Percentiles rank a stretch among this genome's conserved stretches.
These are phyloP conservation scores for Phytophthora macrochlamydospora DNA, from an alignment of 352 stramenopile species.

Conservation along the genomic window DNA sequence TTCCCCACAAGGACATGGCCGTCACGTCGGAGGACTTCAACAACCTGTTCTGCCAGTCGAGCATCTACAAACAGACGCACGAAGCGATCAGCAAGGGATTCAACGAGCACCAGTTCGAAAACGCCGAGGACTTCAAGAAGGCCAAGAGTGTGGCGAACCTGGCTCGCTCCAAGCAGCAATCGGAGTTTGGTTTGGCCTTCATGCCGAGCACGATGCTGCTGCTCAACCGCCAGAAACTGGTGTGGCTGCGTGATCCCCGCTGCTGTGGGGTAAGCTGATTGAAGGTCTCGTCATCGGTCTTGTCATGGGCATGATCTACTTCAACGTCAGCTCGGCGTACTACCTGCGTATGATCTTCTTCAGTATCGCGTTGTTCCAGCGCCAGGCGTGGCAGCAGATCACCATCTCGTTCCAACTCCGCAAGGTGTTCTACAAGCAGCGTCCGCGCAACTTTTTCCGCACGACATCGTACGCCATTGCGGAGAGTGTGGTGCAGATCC, in stretches of 20 bases:
- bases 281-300: conserved; percentile 76
- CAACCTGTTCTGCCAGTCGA: conserved; percentile 57
- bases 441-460: conserved; percentile 83
- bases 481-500: conserved; percentile 47
- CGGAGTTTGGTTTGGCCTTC: conserved; percentile 58
- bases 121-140: conserved; percentile 61
- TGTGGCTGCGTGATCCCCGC: conserved; percentile 65
- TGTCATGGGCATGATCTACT: conserved; percentile 78
- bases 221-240: conserved; percentile 65
- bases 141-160: conserved; percentile 56
- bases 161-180: conserved; percentile 51
- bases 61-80: conserved; percentile 58
- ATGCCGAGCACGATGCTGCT: conserved; percentile 50
- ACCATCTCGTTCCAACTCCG: conserved; percentile 74
- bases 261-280: conserved; percentile 68
- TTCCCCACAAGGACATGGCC: conserved; percentile 26
- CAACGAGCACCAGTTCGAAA: conserved; percentile 66
- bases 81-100: conserved; percentile 54
- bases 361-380: conserved; percentile 49
- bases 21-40: conserved; percentile 56
- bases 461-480: conserved; percentile 75
- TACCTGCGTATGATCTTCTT: conserved; percentile 71
- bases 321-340: conserved; percentile 42
- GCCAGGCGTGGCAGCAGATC: conserved; percentile 65
- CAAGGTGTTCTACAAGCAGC: conserved; percentile 89